Conservation (phyloP, 495 filamentous ascomycete species). For the Penicillium salamii region DNA sequence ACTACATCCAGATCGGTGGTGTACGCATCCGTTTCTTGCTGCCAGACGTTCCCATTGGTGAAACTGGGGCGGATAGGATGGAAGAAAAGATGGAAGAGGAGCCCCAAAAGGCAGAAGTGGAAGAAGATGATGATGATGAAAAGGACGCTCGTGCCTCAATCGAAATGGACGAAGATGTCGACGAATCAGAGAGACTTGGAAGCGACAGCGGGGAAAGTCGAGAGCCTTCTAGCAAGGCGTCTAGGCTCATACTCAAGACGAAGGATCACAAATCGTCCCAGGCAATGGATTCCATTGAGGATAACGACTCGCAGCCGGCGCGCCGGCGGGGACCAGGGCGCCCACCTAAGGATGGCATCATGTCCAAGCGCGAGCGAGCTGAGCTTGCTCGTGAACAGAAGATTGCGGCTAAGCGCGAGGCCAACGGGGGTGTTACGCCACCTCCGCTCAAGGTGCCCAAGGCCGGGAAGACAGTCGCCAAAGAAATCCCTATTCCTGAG, state of each 20-base stretch:
- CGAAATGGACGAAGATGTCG: constrained; percentile 34
- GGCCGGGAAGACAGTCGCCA: constrained; percentile 48
- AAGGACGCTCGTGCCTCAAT: constrained; percentile 30
- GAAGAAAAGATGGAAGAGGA: constrained; percentile 56
- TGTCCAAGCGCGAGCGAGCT: constrained; percentile 80
- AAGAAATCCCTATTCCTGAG: constrained; percentile 47
- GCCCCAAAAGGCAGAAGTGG: constrained; percentile 20
- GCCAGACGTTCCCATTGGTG: constrained; percentile 66
- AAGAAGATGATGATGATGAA: constrained; percentile 29
- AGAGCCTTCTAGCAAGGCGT: constrained; percentile 29
- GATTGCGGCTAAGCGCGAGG: constrained; percentile 46
- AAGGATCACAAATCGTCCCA: constrained; percentile 31
- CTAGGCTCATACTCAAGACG: constrained; percentile 39
- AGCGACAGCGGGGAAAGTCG: constrained; percentile 35
- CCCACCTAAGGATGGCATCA: constrained; percentile 88
- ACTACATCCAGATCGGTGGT: constrained; percentile 74
- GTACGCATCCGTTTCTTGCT: constrained; percentile 71
- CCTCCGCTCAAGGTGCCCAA: constrained; percentile 54
- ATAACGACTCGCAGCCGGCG: constrained; percentile 44
- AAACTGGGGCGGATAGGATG: constrained; percentile 66
- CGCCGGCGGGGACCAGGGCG: constrained; percentile 82
- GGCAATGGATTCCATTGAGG: constrained; percentile 34
- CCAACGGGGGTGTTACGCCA: constrained; percentile 43
- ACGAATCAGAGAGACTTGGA: constrained; percentile 32
- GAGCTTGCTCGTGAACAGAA: constrained; percentile 62